Conservation (phyloP, 805 yeast genomes). For the Lachancea meyersii region DNA sequence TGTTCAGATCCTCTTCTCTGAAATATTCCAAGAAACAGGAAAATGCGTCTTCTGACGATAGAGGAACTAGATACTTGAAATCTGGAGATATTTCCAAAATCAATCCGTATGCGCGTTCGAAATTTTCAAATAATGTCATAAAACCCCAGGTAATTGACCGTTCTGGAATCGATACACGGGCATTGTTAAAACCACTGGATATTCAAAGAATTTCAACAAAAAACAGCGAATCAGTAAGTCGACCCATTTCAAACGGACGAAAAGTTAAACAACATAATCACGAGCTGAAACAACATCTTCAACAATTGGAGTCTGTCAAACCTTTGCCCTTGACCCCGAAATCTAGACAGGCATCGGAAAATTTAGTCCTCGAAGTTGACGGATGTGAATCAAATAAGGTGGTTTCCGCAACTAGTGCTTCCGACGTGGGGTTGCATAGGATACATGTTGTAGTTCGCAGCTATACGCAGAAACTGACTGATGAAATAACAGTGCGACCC, state of each 20-base stretch:
- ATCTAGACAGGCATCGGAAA: constrained; percentile 1
- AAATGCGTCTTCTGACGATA: background rate
- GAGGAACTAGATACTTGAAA: background rate
- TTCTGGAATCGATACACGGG: background rate
- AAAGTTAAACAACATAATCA: background rate
- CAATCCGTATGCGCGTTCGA: constrained; percentile 2
- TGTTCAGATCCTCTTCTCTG: constrained; percentile 5
- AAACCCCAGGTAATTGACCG: constrained; percentile 5
- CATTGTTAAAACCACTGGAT: background rate
- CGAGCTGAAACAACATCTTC: constrained; percentile 13
- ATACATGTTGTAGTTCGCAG: constrained; percentile 9
- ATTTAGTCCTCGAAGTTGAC: no score
- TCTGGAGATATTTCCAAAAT: background rate
- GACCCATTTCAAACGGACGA: background rate
- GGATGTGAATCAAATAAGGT: background rate
- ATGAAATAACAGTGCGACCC: constrained; percentile 30
- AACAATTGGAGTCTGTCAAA: constrained; percentile 14
- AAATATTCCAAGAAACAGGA: background rate
- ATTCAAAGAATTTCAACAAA: background rate
- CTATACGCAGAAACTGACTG: constrained; percentile 33
- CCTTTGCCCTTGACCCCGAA: constrained; percentile 24
- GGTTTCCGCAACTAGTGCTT: background rate
- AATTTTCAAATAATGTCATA: background rate
- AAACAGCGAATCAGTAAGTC: background rate
- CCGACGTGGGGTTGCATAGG: constrained; percentile 7